Evolutionary conservation across 2,329 filamentous ascomycete genomes (phyloP).

Genomic region (Juglanconis oblonga): DNA sequence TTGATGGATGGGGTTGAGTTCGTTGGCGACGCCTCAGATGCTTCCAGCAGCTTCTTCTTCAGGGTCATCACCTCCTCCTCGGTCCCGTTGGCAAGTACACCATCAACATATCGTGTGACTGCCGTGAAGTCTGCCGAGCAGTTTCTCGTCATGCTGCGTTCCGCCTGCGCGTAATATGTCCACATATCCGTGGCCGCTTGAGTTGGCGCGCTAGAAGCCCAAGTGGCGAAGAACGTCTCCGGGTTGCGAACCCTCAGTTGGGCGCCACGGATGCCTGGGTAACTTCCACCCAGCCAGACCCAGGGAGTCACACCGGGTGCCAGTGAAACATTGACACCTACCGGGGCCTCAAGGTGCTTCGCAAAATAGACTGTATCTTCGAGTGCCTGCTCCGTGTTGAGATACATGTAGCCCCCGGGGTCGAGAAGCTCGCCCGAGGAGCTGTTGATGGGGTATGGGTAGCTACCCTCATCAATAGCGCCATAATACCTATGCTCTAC

Average conservation of each 20-base stretch:
- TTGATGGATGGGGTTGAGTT: background rate
- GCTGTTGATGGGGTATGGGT: conserved; percentile 20
- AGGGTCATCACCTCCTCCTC: background rate
- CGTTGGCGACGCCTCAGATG: background rate
- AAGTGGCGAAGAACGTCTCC: conserved; percentile 49
- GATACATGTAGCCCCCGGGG: conserved; percentile 20
- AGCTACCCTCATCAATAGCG: conserved; percentile 15
- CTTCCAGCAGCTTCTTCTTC: conserved; percentile 4
- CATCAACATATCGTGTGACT: conserved; percentile 10
- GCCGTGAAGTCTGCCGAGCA: conserved; percentile 18
- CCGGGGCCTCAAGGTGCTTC: conserved; percentile 24
- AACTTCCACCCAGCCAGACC: conserved; percentile 51
- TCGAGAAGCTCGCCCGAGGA: conserved; percentile 12
- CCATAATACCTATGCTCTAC: conserved; percentile 28
- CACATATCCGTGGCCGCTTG: conserved; percentile 45
- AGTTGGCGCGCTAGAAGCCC: conserved; percentile 47
- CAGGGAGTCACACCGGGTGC: conserved; percentile 45
- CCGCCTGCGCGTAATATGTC: conserved; percentile 46
- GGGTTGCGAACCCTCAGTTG: conserved; percentile 44
- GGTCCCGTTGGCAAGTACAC: conserved; percentile 5
- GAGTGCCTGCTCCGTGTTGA: conserved; percentile 27
- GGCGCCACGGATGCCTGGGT: conserved; percentile 47
- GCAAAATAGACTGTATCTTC: conserved; percentile 29
- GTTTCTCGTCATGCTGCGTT: conserved; percentile 37
- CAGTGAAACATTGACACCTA: conserved; percentile 14